Percentiles rank a stretch among this genome's conserved stretches.
phyloP scores from a whole-genome alignment of 2,329 filamentous ascomycete species.

The Penicillium brasilianum region DNA sequence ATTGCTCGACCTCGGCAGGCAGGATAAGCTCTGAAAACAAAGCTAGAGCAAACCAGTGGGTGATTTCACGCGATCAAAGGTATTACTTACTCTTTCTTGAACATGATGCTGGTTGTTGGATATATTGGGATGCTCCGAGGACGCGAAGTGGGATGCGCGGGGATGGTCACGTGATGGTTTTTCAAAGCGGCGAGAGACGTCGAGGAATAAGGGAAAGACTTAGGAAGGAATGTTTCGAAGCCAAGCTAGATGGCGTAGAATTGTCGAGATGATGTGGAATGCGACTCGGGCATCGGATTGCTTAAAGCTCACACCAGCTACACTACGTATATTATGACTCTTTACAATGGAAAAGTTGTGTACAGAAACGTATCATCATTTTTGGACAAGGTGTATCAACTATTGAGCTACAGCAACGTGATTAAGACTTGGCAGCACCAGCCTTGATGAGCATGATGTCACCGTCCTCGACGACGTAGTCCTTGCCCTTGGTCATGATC shows the following conservation, averaged over 20 bases:
- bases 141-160: constrained; percentile 36
- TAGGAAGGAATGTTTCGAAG: background rate
- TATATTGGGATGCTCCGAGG: constrained; percentile 11
- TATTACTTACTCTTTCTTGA: constrained; percentile 82
- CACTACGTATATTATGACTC: background rate
- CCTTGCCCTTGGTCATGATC: constrained; percentile 98
- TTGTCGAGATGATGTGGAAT: too few species aligned
- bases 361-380: background rate
- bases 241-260: too few species aligned
- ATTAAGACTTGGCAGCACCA: constrained; percentile 55
- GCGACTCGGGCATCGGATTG: too few species aligned
- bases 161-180: constrained; percentile 27
- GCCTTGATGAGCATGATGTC: constrained; percentile 82
- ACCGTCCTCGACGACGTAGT: constrained; percentile 69
- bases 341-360: background rate
- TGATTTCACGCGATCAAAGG: too few species aligned
- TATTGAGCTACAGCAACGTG: constrained; percentile 18
- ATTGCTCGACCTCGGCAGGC: background rate
- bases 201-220: background rate
- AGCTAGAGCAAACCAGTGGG: background rate
- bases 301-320: too few species aligned
- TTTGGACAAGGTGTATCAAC: constrained; percentile 21
- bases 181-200: background rate
- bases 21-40: background rate
- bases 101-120: constrained; percentile 64